Base-by-base conservation (phyloP, 495 filamentous ascomycete species). In the Penicillium tannophilum region DNA sequence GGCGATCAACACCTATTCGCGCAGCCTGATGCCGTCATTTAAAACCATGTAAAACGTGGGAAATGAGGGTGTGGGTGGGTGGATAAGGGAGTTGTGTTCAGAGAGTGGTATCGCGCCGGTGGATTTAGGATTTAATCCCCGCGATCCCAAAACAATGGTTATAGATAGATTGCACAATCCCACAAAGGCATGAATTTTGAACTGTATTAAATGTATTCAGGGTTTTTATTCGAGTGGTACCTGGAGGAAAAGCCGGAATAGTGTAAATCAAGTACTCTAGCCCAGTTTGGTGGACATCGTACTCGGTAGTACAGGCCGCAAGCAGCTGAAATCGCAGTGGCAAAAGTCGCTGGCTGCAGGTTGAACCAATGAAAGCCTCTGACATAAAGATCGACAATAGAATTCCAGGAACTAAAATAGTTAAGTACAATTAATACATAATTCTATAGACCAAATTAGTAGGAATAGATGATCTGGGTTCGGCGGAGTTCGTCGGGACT, bases 1-100 rank as follows among this genome's bases (percentile, higher is more conserved):
- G 64, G 64, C 51, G 67, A 55, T 64, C 56, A 66, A 62, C 64
- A 68, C 61, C 67, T 59, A 48, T 17, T 50, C 53, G 52, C 58
- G 56, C 58, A 24, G 53, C 46, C 26, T 24, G 28, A 31, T 19
- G 16, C 36, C 58, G 53, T 58, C 67, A 68, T 68, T 50, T 51
- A 60, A 54, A 41, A 54, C 14, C 24, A 31, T 49, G 8, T 49
- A 49, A 49, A 49, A 49, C 46, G 46, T 30, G 46, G 46, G 46
- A 49, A 49, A 49, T 49, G 26, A 49, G 46, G 24, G 46, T 16
- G 26, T 17, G 46, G 24, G 46, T 12, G 46, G 46, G 46, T 49
- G 46, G 46, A n/a, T 24, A 49, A 31, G 26, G 46, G 24, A 16
- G 46, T 30, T 49, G 16, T 49, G 46, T 16, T 49, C 16, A 17